phyloP scores from a whole-genome alignment of 257 asterid genomes.

The Haberlea rhodopensis region DNA sequence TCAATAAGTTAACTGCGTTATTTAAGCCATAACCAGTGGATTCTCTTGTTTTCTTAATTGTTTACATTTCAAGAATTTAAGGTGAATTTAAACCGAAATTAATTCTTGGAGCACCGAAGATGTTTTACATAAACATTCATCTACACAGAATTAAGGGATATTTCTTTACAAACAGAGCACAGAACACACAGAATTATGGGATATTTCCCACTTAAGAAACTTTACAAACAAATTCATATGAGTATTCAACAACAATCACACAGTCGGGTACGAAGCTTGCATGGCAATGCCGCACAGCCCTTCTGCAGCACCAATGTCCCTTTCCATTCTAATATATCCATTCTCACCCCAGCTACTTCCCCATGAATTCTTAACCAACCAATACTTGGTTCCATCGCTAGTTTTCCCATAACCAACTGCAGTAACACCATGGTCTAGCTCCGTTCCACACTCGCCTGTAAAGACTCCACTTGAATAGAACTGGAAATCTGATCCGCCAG shows the following conservation, averaged over 20 bases:
- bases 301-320: constrained; percentile 21
- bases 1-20: no score
- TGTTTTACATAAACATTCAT: no score
- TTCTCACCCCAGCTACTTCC: constrained; percentile 38
- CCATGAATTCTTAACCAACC: constrained; percentile 50
- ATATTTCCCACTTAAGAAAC: no score
- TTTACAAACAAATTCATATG: background rate
- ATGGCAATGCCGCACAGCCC: constrained; percentile 38
- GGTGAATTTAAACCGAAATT: no score
- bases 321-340: constrained; percentile 35
- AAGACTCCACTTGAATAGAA: constrained; percentile 38
- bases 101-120: no score
- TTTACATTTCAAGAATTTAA: no score
- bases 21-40: no score
- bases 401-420: constrained; percentile 36
- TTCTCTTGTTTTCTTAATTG: no score
- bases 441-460: constrained; percentile 39
- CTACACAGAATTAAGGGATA: no score
- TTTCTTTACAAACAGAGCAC: no score
- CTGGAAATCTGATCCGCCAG: constrained; percentile 32
- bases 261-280: constrained; percentile 22
- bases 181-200: no score
- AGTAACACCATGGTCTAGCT: constrained; percentile 41
- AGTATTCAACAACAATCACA: background rate
- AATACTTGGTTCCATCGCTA: constrained; percentile 36